Percentiles rank a stretch among this genome's conserved stretches.
These are phyloP conservation scores for Pinus taeda DNA, from an alignment of 75 land plant species.

Conservation along the genomic window DNA sequence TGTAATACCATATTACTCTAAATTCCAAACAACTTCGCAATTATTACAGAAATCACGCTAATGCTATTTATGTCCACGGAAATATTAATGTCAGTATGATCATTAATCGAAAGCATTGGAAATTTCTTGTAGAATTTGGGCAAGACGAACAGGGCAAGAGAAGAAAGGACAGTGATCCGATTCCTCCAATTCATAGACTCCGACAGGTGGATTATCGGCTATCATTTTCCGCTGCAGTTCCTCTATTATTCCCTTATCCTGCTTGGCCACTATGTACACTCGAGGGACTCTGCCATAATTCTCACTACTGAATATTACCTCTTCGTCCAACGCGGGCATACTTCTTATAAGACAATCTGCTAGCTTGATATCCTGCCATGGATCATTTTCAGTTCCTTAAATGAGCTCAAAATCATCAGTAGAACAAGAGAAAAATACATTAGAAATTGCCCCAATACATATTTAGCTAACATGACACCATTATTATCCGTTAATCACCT, in stretches of 20 bases:
- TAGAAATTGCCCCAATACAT: too few species aligned
- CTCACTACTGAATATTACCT: constrained; percentile 6
- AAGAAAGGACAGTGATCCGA: constrained; percentile 62
- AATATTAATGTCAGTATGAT: too few species aligned
- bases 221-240: constrained; percentile 29
- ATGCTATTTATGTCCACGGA: too few species aligned
- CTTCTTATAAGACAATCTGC: background rate
- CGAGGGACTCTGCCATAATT: constrained; percentile 35
- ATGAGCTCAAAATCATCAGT: too few species aligned
- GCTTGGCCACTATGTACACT: constrained; percentile 27
- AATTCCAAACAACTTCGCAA: too few species aligned
- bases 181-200: constrained; percentile 33
- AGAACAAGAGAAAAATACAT: too few species aligned
- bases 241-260: constrained; percentile 23
- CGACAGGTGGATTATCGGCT: constrained; percentile 10
- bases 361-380: background rate
- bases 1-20: too few species aligned
- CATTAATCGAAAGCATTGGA: background rate
- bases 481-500: too few species aligned
- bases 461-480: too few species aligned
- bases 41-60: too few species aligned
- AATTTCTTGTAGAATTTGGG: constrained; percentile 18
- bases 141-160: constrained; percentile 24
- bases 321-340: background rate
- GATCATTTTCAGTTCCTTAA: too few species aligned